These are phyloP conservation scores for Leccinum longicurvipes DNA, from an alignment of 768 basidiomycete genomes.

Conservation along the genomic window DNA sequence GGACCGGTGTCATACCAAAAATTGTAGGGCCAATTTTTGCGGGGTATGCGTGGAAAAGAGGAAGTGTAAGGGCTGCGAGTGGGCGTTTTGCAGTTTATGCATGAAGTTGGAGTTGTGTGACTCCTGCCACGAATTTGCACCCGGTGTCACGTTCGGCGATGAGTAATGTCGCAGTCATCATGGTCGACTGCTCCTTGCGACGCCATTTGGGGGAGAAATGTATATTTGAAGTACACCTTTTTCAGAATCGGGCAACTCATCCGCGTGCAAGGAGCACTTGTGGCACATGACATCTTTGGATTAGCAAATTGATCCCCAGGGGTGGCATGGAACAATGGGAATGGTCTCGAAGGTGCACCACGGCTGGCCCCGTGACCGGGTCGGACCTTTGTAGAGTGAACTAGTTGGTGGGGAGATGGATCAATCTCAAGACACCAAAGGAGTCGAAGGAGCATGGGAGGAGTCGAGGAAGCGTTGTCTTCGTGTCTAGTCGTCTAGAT, in stretches of 20 bases:
- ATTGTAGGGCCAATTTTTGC: neutral
- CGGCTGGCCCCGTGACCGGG: constrained; percentile 77
- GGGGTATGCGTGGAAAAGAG: constrained; percentile 7
- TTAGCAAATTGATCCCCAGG: too few species aligned
- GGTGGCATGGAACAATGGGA: constrained; percentile 79
- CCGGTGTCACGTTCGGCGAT: too few species aligned
- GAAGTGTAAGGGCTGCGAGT: constrained; percentile 15
- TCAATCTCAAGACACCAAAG: constrained; percentile 62
- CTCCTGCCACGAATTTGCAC: constrained; percentile 6
- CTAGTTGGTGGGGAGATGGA: constrained; percentile 72
- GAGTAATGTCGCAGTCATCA: too few species aligned
- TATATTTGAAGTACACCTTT: too few species aligned
- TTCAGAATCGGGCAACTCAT: too few species aligned
- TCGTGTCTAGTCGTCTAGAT: too few species aligned
- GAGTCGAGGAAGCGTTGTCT: constrained; percentile 27
- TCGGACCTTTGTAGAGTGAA: constrained; percentile 88
- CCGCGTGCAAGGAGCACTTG: too few species aligned
- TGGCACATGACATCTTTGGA: too few species aligned
- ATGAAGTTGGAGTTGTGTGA: constrained; percentile 1
- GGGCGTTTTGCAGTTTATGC: constrained; percentile 14
- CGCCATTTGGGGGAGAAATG: too few species aligned
- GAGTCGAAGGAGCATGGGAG: constrained; percentile 42
- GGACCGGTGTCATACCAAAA: neutral
- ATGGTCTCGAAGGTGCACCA: constrained; percentile 58
- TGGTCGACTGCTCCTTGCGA: too few species aligned